These are phyloP conservation scores for Citrus unshiu DNA, from an alignment of 345 rosid genomes.

Conservation along the genomic window DNA sequence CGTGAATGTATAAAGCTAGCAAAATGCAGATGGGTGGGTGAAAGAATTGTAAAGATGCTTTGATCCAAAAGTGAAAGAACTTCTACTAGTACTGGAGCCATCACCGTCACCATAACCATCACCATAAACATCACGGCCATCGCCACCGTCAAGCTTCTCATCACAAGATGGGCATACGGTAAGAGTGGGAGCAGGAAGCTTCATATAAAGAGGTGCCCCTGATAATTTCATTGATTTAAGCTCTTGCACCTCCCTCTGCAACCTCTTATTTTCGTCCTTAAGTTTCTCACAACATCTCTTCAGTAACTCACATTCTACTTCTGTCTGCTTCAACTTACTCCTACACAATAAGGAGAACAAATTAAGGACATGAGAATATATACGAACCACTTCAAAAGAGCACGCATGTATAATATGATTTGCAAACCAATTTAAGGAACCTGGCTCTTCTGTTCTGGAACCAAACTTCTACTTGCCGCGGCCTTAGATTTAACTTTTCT, in stretches of 20 bases:
- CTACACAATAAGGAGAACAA: slow-evolving; percentile 16
- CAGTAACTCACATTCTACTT: slow-evolving; percentile 50
- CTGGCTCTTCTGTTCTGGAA: slow-evolving; percentile 83
- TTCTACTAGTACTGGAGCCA: slow-evolving; percentile 2
- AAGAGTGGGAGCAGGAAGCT: slow-evolving; percentile 30
- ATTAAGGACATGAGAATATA: neutral
- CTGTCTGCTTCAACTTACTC: slow-evolving; percentile 70
- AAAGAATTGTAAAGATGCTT: slow-evolving; percentile 17
- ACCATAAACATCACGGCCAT: neutral
- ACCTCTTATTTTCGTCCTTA: slow-evolving; percentile 56
- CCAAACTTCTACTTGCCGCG: slow-evolving; percentile 83
- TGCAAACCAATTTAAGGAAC: slow-evolving; percentile 22
- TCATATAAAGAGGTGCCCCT: slow-evolving; percentile 17
- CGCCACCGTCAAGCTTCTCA: slow-evolving; percentile 22
- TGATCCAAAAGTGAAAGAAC: slow-evolving; percentile 5
- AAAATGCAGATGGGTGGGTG: slow-evolving; percentile 24
- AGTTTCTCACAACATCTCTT: slow-evolving; percentile 55
- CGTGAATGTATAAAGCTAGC: slow-evolving; percentile 2
- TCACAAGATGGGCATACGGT: slow-evolving; percentile 41
- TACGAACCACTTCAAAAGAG: neutral
- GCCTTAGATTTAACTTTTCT: slow-evolving; percentile 55
- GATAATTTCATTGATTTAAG: slow-evolving; percentile 38
- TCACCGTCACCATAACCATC: neutral
- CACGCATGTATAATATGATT: neutral
- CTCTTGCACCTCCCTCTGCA: slow-evolving; percentile 54